These are phyloP conservation scores for Psidium guajava DNA, from an alignment of 345 rosid species.

Conservation along the genomic window DNA sequence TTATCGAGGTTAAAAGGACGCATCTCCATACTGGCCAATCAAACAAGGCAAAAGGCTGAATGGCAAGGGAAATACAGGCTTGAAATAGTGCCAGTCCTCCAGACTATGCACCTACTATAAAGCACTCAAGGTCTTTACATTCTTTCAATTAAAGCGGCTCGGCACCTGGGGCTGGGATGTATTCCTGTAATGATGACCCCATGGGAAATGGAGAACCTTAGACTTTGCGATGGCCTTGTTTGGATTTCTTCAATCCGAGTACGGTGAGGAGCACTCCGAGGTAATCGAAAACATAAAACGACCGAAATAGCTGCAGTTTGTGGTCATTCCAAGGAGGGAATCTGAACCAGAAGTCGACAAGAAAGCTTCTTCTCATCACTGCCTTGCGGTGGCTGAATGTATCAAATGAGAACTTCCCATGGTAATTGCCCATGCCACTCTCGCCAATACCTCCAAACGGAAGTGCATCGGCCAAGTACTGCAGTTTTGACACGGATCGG, in stretches of 20 bases:
- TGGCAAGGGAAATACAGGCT: neutral
- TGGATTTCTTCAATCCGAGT: conserved; percentile 38
- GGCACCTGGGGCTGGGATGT: neutral
- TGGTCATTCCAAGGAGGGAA: conserved; percentile 58
- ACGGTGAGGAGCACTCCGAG: conserved; percentile 32
- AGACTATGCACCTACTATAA: neutral
- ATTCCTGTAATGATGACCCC: neutral
- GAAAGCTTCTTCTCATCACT: conserved; percentile 27
- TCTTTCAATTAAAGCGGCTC: neutral
- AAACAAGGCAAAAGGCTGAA: neutral
- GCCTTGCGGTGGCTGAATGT: conserved; percentile 47
- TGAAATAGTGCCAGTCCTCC: neutral
- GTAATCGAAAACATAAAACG: conserved; percentile 18
- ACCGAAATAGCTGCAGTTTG: conserved; percentile 37
- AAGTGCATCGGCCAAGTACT: conserved; percentile 40
- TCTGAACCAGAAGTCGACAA: conserved; percentile 51
- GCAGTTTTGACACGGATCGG: neutral
- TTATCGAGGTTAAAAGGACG: neutral
- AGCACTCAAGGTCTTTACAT: neutral
- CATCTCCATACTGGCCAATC: neutral
- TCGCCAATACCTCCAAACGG: conserved; percentile 71
- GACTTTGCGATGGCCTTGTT: neutral
- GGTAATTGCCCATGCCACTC: conserved; percentile 53
- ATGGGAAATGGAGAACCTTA: neutral
- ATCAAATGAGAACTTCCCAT: conserved; percentile 56